phyloP scores from a whole-genome alignment of 129 eudicot species.

The Heracleum sosnowskyi region DNA sequence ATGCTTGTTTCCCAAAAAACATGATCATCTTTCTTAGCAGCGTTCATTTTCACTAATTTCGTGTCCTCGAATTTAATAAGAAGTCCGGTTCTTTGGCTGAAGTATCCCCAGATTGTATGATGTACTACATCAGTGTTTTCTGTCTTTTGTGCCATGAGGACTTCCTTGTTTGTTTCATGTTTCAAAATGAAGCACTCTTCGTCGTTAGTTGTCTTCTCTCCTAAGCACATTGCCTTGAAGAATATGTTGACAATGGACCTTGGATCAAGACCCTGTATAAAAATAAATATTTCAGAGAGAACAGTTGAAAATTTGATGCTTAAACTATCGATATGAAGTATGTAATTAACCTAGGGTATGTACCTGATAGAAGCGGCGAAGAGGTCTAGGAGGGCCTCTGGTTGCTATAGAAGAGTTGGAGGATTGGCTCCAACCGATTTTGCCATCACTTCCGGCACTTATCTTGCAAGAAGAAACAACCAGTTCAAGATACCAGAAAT shows the following conservation, averaged over 20 bases:
- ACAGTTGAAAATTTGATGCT: not conserved
- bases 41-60: constrained; percentile 56
- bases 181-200: constrained; percentile 66
- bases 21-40: constrained; percentile 30
- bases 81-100: constrained; percentile 84
- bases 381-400: constrained; percentile 77
- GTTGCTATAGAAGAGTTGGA: constrained; percentile 44
- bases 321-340: not conserved
- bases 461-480: constrained; percentile 62
- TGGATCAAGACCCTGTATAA: constrained; percentile 67
- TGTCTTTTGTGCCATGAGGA: constrained; percentile 52
- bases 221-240: constrained; percentile 52
- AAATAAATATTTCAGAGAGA: not conserved
- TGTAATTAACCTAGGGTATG: not conserved
- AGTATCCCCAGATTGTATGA: constrained; percentile 71
- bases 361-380: constrained; percentile 74
- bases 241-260: constrained; percentile 63
- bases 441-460: constrained; percentile 64
- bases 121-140: constrained; percentile 54
- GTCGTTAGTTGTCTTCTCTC: constrained; percentile 47
- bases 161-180: constrained; percentile 45
- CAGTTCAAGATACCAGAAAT: constrained; percentile 68
- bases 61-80: constrained; percentile 67
- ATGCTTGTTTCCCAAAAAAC: constrained; percentile 66
- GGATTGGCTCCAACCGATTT: constrained; percentile 66